Percentiles rank a stretch among this genome's conserved stretches.
Evolutionary conservation across 2,329 filamentous ascomycete genomes (phyloP).

Genomic region (Neonectria sp.): DNA sequence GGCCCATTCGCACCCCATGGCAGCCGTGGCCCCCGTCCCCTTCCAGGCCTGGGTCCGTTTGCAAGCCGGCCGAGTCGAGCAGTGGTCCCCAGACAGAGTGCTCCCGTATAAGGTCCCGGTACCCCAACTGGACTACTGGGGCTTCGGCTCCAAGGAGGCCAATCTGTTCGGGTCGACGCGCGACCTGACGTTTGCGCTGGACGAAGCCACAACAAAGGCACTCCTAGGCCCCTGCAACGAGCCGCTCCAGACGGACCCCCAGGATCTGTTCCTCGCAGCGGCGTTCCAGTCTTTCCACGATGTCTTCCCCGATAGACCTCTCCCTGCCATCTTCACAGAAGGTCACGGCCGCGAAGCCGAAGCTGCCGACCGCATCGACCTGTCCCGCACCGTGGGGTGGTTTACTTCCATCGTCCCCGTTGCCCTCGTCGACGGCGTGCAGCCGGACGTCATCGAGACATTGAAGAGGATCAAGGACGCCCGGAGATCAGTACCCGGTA

Average conservation of each 20-base stretch:
- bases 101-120: neutral
- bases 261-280: constrained; percentile 56
- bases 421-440: neutral
- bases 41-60: constrained; percentile 10
- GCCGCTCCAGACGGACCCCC: constrained; percentile 50
- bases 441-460: constrained; percentile 46
- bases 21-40: neutral
- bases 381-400: constrained; percentile 60
- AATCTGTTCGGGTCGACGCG: neutral
- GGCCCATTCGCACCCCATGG: neutral
- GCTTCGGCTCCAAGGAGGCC: neutral
- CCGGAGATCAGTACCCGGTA: constrained; percentile 54
- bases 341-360: constrained; percentile 58
- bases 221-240: constrained; percentile 25
- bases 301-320: constrained; percentile 51
- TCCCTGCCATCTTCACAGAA: constrained; percentile 56
- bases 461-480: constrained; percentile 50
- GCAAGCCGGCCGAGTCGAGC: constrained; percentile 9
- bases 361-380: constrained; percentile 47
- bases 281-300: constrained; percentile 51
- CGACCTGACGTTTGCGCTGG: neutral
- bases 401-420: constrained; percentile 52
- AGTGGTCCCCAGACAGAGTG: neutral
- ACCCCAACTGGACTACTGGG: neutral
- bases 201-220: constrained; percentile 1